Percentiles rank a stretch among this genome's conserved stretches.
These are phyloP conservation scores for Tolypocladium sp. DNA, from an alignment of 2,329 filamentous ascomycete genomes.

Conservation along the genomic window DNA sequence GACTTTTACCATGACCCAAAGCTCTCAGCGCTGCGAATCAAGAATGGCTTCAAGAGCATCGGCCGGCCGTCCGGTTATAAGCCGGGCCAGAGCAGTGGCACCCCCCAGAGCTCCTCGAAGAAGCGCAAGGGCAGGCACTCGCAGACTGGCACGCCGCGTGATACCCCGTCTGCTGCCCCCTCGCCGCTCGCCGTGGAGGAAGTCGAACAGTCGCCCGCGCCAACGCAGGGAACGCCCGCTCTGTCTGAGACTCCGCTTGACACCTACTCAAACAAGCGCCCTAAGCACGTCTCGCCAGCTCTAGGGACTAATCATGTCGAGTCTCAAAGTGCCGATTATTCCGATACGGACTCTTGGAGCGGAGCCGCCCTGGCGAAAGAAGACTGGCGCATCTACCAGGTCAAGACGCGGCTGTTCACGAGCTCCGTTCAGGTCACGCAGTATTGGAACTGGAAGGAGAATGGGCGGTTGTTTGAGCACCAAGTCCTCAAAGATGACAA, in stretches of 20 bases:
- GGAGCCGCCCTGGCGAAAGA: slow-evolving; percentile 31
- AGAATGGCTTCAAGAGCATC: slow-evolving; percentile 48
- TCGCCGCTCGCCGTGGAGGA: slow-evolving; percentile 15
- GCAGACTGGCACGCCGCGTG: slow-evolving; percentile 15
- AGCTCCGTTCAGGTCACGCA: slow-evolving; percentile 40
- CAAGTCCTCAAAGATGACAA: slow-evolving; percentile 39
- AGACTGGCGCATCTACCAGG: slow-evolving; percentile 43
- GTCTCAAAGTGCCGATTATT: slow-evolving; percentile 36
- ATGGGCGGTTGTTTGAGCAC: slow-evolving; percentile 37
- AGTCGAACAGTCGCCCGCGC: slow-evolving; percentile 1
- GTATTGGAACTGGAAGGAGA: slow-evolving; percentile 44
- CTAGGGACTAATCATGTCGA: slow-evolving; percentile 20
- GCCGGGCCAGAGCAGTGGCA: slow-evolving; percentile 14
- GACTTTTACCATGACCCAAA: slow-evolving; percentile 49
- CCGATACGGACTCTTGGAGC: slow-evolving; percentile 42
- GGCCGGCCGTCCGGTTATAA: slow-evolving; percentile 43
- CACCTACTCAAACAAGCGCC: slow-evolving; percentile 15
- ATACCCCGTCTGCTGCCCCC: slow-evolving; percentile 15
- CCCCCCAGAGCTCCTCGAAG: slow-evolving; percentile 14
- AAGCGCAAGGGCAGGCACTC: slow-evolving; percentile 25
- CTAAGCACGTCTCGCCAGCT: slow-evolving; percentile 12
- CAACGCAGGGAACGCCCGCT: neutral
- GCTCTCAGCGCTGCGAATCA: slow-evolving; percentile 35
- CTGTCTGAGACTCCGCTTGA: neutral
- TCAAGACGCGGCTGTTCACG: slow-evolving; percentile 38